Base-by-base conservation (phyloP, 345 rosid genomes). In the Arabidopsis arenosa region DNA sequence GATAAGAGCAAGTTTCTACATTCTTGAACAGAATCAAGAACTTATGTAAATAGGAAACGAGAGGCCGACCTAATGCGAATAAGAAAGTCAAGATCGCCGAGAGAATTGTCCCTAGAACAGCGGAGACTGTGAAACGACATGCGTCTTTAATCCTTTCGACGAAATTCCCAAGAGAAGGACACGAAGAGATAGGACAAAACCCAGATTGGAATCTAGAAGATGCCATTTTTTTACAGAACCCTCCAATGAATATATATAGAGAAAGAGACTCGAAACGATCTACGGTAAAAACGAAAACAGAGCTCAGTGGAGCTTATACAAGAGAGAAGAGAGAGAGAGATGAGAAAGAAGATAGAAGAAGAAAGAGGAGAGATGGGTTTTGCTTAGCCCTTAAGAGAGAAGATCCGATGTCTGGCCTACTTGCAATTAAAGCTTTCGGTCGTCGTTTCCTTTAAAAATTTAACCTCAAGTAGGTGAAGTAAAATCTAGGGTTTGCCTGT, bases 41-140 rank as follows among this genome's bases (percentile, higher is more conserved):
- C 4, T 28, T 28, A 32, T 9, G 56, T 7, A 5, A 0, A n/a
- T 0, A 14, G 30, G 17, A 12, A 18, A 48, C 13, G 45, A 41
- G 66, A 75, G 17, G 59, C 92, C 0, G 66, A 95, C 99, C 97
- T 80, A 90, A 65, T 4, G 99, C 99, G 73, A 95, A 95, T 88
- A 92, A 89, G 86, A 90, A 95, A 71, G 99, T 95, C 79, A 95
- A 82, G 81, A 95, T 83, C 69, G 99, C 99, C 14, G 97, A 95
- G 86, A 95, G 85, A 58, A 95, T 75, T 79, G 88, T 89, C 51
- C 98, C 98, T 2, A 95, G 75, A 54, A 90, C 80, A 41, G 98
- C 91, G 32, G 97, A 88, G 60, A 86, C 78, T 6, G 89, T 91
- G 78, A 87, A 89, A 74, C 80, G 79, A 84, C 79, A 85, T 49